phyloP scores from a whole-genome alignment of 345 rosid genomes.

The Passiflora organensis region DNA sequence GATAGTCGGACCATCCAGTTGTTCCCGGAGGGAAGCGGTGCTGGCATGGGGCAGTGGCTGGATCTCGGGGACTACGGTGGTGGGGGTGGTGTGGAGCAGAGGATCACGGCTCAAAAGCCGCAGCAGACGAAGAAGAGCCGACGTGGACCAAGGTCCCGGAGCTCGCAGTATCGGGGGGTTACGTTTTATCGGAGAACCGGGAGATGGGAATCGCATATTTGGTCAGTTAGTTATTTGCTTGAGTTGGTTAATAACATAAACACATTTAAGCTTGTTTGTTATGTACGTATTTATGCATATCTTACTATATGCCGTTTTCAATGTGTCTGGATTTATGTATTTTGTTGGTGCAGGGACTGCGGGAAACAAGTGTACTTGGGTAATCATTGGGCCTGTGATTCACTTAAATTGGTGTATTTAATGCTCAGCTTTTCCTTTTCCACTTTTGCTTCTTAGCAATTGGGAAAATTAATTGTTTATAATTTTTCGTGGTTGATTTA shows the following conservation, averaged over 20 bases:
- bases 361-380: constrained; percentile 87
- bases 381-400: constrained; percentile 15
- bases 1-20: constrained; percentile 35
- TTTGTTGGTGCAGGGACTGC: constrained; percentile 56
- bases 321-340: not conserved
- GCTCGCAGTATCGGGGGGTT: constrained; percentile 96
- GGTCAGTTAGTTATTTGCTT: constrained; percentile 34
- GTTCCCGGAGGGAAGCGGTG: constrained; percentile 29
- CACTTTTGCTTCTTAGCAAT: not conserved
- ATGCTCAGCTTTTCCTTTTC: not conserved
- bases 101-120: constrained; percentile 18
- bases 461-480: not conserved
- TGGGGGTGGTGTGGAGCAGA: constrained; percentile 17
- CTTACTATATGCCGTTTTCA: no score
- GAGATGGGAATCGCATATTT: constrained; percentile 98
- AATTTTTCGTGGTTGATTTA: constrained; percentile 2
- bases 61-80: constrained; percentile 26
- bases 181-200: constrained; percentile 97
- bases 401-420: not conserved
- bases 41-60: constrained; percentile 22
- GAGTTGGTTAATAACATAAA: not conserved
- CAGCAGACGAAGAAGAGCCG: constrained; percentile 56
- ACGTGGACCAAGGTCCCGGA: constrained; percentile 90
- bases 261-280: not conserved
- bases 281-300: no score